phyloP scores from a whole-genome alignment of 179 eudicot genomes.

The Carnegiea gigantea region DNA sequence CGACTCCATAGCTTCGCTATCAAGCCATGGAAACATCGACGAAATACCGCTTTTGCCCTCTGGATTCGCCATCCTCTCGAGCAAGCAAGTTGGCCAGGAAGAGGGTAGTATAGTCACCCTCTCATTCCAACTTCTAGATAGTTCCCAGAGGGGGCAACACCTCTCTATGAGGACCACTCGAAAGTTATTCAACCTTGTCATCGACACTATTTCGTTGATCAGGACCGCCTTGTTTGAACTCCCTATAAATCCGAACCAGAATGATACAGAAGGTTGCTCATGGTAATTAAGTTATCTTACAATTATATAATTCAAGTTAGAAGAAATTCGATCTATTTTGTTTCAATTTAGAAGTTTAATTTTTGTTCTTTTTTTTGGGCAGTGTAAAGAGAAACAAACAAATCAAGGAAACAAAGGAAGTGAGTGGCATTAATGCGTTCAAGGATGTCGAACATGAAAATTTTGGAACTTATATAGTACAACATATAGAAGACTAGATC shows the following conservation, averaged over 20 bases:
- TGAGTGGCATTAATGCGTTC: background rate
- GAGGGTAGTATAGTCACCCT: conserved; percentile 47
- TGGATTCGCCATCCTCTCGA: conserved; percentile 49
- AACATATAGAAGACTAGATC: background rate
- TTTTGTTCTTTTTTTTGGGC: background rate
- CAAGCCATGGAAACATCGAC: conserved; percentile 25
- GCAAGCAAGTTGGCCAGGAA: conserved; percentile 1
- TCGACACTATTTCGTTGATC: conserved; percentile 32
- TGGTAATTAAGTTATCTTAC: background rate
- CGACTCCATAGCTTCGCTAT: conserved; percentile 24
- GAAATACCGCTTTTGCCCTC: conserved; percentile 43
- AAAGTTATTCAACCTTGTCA: conserved; percentile 34
- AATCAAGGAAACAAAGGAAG: background rate
- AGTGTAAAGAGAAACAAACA: conserved; percentile 14
- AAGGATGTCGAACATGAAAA: background rate
- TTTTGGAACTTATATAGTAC: background rate
- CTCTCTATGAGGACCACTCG: conserved; percentile 28
- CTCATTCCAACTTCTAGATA: conserved; percentile 49
- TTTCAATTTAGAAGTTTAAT: background rate
- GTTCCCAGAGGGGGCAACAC: conserved; percentile 24
- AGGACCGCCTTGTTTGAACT: conserved; percentile 29
- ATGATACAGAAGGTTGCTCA: conserved; percentile 9
- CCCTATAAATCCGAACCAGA: conserved; percentile 10
- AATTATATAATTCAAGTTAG: no score
- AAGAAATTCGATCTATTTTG: background rate